Percentiles rank a stretch among this genome's conserved stretches.
Conservation (phyloP, 2,329 filamentous ascomycete species). For the Orbilia javanica region DNA sequence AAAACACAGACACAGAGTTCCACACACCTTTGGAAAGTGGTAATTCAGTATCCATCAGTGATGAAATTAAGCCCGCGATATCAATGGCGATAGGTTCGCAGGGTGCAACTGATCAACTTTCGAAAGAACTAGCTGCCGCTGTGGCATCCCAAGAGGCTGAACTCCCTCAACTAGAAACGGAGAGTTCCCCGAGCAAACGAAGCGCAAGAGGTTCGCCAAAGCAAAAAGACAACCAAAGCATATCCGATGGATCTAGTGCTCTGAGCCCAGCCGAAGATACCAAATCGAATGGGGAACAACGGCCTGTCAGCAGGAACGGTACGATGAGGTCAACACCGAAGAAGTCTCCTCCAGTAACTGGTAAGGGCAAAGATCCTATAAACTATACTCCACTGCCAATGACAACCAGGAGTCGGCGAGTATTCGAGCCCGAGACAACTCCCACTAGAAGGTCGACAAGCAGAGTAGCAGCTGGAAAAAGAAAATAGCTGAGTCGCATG, state of each 20-base stretch:
- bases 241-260: background rate
- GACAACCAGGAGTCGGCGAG: constrained; percentile 52
- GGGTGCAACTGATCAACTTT: constrained; percentile 34
- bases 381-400: constrained; percentile 41
- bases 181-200: constrained; percentile 33
- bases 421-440: constrained; percentile 42
- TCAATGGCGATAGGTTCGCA: constrained; percentile 15
- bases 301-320: background rate
- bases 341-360: constrained; percentile 30
- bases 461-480: constrained; percentile 27
- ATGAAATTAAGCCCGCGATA: constrained; percentile 2
- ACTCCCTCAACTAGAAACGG: background rate
- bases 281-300: constrained; percentile 21
- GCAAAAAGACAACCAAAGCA: constrained; percentile 18
- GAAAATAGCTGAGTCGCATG: background rate
- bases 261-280: constrained; percentile 16
- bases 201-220: constrained; percentile 34
- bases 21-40: constrained; percentile 34
- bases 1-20: constrained; percentile 47
- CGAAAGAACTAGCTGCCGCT: constrained; percentile 27
- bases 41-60: background rate
- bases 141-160: constrained; percentile 9
- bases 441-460: constrained; percentile 48
- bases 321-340: constrained; percentile 32
- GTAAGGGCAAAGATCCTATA: constrained; percentile 34